A percentile compares a stretch with the other conserved stretches of the same genome.
These are phyloP conservation scores for Boletus rubroflammeus DNA, from an alignment of 768 basidiomycete species.

Conservation along the genomic window DNA sequence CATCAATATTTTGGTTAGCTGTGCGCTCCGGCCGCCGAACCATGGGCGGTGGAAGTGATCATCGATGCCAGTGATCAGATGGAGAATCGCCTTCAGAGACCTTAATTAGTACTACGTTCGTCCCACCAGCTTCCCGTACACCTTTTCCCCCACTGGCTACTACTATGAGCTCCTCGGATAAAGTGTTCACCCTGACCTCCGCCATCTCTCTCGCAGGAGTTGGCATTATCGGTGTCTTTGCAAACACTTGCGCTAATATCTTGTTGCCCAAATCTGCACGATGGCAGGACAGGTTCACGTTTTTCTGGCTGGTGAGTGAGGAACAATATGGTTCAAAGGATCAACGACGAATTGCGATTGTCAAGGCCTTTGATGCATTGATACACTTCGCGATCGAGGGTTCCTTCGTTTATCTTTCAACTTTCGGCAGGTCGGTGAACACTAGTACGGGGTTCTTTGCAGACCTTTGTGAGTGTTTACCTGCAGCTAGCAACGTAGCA, in stretches of 20 bases:
- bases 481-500: background rate
- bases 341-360: background rate
- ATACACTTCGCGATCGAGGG: constrained; percentile 80
- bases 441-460: constrained; percentile 67
- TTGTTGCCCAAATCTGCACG: constrained; percentile 61
- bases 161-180: constrained; percentile 17
- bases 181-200: constrained; percentile 57
- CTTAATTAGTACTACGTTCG: too few relatives aligned
- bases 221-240: constrained; percentile 44
- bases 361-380: constrained; percentile 72
- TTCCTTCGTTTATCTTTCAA: constrained; percentile 74
- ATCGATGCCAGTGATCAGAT: too few relatives aligned
- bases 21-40: too few relatives aligned
- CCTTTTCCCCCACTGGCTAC: background rate
- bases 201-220: constrained; percentile 63
- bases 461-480: constrained; percentile 57
- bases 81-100: too few relatives aligned
- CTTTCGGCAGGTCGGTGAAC: constrained; percentile 70
- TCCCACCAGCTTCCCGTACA: background rate
- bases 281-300: constrained; percentile 64
- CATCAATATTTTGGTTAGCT: too few relatives aligned
- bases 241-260: constrained; percentile 49
- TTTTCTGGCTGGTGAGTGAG: constrained; percentile 70
- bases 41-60: too few relatives aligned
- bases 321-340: background rate